Base-by-base conservation (phyloP, 768 basidiomycete species). In the Holtermannia corniformis region DNA sequence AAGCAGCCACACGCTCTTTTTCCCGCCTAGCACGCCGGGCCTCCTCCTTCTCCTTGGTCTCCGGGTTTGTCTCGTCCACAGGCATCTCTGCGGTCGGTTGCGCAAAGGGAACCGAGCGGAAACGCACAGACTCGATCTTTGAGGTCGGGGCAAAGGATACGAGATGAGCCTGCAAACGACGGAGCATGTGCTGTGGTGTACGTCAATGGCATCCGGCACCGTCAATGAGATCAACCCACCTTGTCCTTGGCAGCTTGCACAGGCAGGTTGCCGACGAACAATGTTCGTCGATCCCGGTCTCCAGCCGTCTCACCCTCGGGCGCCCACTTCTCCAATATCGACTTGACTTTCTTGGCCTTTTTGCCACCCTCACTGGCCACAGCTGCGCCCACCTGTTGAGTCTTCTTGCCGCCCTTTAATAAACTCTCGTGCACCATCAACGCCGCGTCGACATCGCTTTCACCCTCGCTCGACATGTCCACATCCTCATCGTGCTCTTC, bases 81-180 rank as follows among this genome's bases (percentile, higher is more conserved):
- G 81, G 77, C 16, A 83, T 75, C 57, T 81, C 78, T 11, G 83
- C 71, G 0, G 88, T 88, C 10, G 93, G 87, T 0, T 78, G 78
- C 57, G 86, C 82, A 76, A 96, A 96, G 1, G 91, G 84, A 47
- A 95, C 79, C 14, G 91, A 95, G 48, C 93, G 87, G 77, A 93
- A 95, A 41, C 93, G 87, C 22, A 82, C 79, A 3, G 90, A 91
- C 65, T 97, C 93, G 58, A 95, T 84, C 75, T 86, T 88, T 49
- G 87, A 82, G 0, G 77, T 72, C 2, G 86, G 82, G 13, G 87
- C 77, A 56, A 80, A 78, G 0, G 83, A 74, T 21, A 89, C 76
- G 56, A 96, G 78, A 67, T 92, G 86, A 23, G 80, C 78, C 55
- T 82, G 82, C 24, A 97, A 75, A 58, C 82, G 80, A 68, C 89